Evolutionary conservation across 805 yeast genomes (phyloP).

Genomic region (Tetrapisispora namnaoensis): DNA sequence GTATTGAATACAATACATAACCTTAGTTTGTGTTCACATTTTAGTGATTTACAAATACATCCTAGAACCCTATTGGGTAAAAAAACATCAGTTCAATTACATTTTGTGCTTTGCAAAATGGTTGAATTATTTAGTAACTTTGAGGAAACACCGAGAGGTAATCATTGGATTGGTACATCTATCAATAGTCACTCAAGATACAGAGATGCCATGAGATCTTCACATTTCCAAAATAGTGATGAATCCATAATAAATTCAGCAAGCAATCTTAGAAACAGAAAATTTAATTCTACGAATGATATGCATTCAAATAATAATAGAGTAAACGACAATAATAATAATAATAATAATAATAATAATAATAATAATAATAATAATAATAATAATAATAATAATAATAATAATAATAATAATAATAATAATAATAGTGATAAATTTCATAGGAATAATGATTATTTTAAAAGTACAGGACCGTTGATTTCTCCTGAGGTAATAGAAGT

Average conservation of each 20-base stretch:
- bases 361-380: background rate
- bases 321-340: background rate
- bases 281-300: background rate
- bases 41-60: too few relatives aligned
- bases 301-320: background rate
- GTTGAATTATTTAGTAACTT: background rate
- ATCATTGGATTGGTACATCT: slow-evolving; percentile 23
- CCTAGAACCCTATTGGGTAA: background rate
- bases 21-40: too few relatives aligned
- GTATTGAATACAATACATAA: too few relatives aligned
- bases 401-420: background rate
- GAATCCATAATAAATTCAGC: background rate
- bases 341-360: background rate
- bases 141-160: slow-evolving; percentile 22
- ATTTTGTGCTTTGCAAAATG: background rate
- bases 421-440: background rate
- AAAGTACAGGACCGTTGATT: slow-evolving; percentile 35
- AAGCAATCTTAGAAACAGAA: background rate
- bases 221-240: slow-evolving; percentile 8
- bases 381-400: background rate
- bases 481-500: slow-evolving; percentile 59
- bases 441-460: background rate
- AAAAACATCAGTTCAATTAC: background rate
- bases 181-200: slow-evolving; percentile 7
- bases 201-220: background rate